phyloP scores from a whole-genome alignment of 768 basidiomycete species.

The Tulasnella calospora region DNA sequence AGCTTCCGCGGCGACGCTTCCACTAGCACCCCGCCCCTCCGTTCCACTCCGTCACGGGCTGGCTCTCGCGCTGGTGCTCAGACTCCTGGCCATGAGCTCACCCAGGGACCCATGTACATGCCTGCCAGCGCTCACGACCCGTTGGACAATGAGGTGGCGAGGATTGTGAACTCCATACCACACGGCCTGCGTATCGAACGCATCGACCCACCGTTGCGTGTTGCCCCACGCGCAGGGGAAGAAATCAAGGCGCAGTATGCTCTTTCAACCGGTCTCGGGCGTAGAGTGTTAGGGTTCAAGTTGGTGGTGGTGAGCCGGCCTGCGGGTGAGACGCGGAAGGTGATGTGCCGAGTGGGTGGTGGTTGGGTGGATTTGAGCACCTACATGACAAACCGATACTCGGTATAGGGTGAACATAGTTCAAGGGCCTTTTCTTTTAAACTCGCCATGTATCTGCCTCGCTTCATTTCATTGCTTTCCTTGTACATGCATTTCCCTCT shows the following conservation, averaged over 20 bases:
- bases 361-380: conserved; percentile 41
- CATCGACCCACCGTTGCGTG: conserved; percentile 68
- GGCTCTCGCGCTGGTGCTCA: conserved; percentile 51
- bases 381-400: conserved; percentile 17
- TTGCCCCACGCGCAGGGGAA: conserved; percentile 62
- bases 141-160: conserved; percentile 73
- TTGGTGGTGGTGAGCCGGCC: conserved; percentile 71
- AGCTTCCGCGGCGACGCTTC: conserved; percentile 29
- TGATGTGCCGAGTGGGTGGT: conserved; percentile 87
- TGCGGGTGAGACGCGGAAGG: conserved; percentile 62
- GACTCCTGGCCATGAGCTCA: conserved; percentile 54
- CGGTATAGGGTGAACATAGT: background rate
- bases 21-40: background rate
- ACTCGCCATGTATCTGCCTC: background rate
- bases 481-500: background rate
- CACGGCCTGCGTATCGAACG: conserved; percentile 77
- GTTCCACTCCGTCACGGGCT: conserved; percentile 28
- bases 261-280: conserved; percentile 64
- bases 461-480: background rate
- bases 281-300: conserved; percentile 72
- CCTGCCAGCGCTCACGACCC: conserved; percentile 69
- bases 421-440: background rate
- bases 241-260: conserved; percentile 82
- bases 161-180: conserved; percentile 65
- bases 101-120: conserved; percentile 57